These are phyloP conservation scores for Serendipita sp. DNA, from an alignment of 1,284 basidiomycete genomes.

Conservation along the genomic window DNA sequence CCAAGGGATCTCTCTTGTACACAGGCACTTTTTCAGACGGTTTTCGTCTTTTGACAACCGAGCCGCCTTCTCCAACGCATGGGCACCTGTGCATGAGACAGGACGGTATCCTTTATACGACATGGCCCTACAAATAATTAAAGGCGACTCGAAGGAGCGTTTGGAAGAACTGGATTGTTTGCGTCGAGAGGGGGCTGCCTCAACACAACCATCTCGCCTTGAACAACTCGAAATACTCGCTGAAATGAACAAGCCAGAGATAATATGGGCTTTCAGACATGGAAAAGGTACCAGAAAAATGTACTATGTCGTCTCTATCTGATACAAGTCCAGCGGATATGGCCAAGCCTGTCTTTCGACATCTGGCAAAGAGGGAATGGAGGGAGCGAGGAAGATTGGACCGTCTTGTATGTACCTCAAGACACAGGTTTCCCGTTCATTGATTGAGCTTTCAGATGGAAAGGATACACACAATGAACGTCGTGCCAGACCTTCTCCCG, in stretches of 20 bases:
- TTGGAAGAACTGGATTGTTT: conserved; percentile 13
- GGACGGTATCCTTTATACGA: conserved; percentile 74
- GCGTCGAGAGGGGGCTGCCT: conserved; percentile 8
- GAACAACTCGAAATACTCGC: conserved; percentile 13
- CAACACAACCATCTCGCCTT: conserved; percentile 23
- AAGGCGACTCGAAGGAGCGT: conserved; percentile 26
- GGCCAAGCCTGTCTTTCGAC: conserved; percentile 53
- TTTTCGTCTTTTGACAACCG: too few relatives aligned
- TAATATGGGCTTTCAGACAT: conserved; percentile 60
- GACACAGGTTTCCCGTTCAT: neutral
- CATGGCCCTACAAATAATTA: conserved; percentile 57
- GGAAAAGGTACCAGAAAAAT: conserved; percentile 46
- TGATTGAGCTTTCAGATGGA: conserved; percentile 53
- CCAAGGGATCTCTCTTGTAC: neutral
- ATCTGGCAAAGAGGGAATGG: conserved; percentile 77
- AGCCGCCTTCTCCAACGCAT: neutral
- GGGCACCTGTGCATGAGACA: neutral
- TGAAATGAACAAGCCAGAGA: conserved; percentile 50
- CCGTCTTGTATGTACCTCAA: conserved; percentile 46
- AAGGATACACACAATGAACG: conserved; percentile 75
- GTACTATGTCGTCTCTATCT: conserved; percentile 6
- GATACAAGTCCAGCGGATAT: conserved; percentile 36
- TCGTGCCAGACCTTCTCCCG: conserved; percentile 78
- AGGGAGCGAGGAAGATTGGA: conserved; percentile 70
- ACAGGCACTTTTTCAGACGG: neutral